A percentile compares a stretch with the other conserved stretches of the same genome.
These are phyloP conservation scores for Cicer bijugum DNA, from an alignment of 306 rosid genomes.

Conservation along the genomic window DNA sequence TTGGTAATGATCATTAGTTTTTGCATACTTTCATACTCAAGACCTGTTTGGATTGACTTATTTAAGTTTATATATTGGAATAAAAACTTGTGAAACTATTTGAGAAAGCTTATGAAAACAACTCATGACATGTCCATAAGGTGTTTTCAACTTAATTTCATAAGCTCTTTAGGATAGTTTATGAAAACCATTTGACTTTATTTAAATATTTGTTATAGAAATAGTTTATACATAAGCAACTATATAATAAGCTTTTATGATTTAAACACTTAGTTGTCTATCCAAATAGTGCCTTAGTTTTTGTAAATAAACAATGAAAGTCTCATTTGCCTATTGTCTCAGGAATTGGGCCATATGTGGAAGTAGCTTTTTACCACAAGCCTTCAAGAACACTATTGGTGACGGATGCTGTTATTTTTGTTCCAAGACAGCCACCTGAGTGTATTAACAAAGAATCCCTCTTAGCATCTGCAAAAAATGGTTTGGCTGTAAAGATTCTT, in stretches of 20 bases:
- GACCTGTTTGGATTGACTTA: background rate
- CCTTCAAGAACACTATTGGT: slow-evolving; percentile 80
- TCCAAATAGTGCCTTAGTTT: background rate
- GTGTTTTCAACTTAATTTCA: background rate
- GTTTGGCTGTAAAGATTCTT: slow-evolving; percentile 87
- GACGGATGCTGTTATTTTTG: slow-evolving; percentile 94
- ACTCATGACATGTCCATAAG: background rate
- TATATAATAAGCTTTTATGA: background rate
- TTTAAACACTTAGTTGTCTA: background rate
- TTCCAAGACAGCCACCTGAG: slow-evolving; percentile 86
- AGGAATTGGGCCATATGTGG: slow-evolving; percentile 98
- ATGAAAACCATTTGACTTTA: background rate
- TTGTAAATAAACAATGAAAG: slow-evolving; percentile 25
- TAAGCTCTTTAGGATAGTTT: background rate
- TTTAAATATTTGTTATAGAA: background rate
- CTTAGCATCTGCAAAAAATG: slow-evolving; percentile 89
- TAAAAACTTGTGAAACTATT: background rate
- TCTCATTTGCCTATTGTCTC: slow-evolving; percentile 50
- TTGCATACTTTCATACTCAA: background rate
- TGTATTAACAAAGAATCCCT: slow-evolving; percentile 88
- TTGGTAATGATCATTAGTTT: slow-evolving; percentile 61
- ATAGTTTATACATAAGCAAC: background rate
- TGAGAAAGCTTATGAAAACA: background rate
- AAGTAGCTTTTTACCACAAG: slow-evolving; percentile 94
- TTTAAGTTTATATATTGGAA: background rate